Conservation (phyloP, 345 rosid species). For the Ceriops decandra region DNA sequence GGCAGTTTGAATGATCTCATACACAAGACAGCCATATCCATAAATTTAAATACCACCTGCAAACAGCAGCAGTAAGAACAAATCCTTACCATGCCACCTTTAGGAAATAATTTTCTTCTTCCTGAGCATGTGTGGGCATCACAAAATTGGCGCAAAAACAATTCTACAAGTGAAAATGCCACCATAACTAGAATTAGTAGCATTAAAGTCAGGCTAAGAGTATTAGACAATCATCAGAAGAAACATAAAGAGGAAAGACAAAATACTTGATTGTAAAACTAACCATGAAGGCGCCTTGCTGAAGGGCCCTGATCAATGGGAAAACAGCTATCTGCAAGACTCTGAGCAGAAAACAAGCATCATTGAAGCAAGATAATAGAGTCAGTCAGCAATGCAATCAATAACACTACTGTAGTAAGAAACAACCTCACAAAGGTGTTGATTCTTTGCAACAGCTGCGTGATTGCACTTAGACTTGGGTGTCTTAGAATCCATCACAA, state of each 20-base stretch:
- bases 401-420: constrained; percentile 1
- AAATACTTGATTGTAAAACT: constrained; percentile 3
- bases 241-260: background rate
- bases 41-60: constrained; percentile 6
- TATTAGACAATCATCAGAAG: constrained; percentile 5
- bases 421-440: constrained; percentile 84
- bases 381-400: background rate
- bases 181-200: constrained; percentile 17
- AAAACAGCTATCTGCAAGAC: constrained; percentile 85
- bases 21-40: background rate
- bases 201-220: background rate
- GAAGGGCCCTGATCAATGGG: constrained; percentile 70
- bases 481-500: constrained; percentile 52
- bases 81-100: constrained; percentile 72
- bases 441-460: constrained; percentile 78
- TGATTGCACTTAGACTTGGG: constrained; percentile 76
- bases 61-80: constrained; percentile 6
- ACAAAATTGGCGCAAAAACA: constrained; percentile 85
- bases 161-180: constrained; percentile 42
- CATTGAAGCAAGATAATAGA: constrained; percentile 5
- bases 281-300: constrained; percentile 86
- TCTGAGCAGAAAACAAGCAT: constrained; percentile 42
- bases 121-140: constrained; percentile 84
- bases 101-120: constrained; percentile 56
- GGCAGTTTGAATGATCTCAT: background rate